phyloP scores from a whole-genome alignment of 2,329 filamentous ascomycete species.

The Colletotrichum sp. region DNA sequence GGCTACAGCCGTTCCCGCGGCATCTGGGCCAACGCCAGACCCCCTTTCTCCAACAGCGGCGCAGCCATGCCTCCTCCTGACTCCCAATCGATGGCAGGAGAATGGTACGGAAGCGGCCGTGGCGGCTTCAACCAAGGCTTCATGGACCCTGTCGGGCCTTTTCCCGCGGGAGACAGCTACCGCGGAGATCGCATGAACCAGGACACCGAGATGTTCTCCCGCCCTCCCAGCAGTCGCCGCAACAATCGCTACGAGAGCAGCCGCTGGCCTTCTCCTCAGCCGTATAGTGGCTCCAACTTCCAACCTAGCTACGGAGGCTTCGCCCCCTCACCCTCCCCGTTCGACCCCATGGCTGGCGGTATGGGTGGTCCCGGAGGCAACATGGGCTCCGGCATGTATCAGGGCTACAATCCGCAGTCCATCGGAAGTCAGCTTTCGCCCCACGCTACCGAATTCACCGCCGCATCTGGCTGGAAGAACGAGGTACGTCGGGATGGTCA shows the following conservation, averaged over 20 bases:
- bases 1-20: conserved; percentile 59
- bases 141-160: conserved; percentile 42
- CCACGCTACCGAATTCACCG: conserved; percentile 76
- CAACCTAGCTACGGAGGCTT: conserved; percentile 28
- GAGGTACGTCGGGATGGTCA: conserved; percentile 47
- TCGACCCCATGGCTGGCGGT: conserved; percentile 27
- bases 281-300: conserved; percentile 38
- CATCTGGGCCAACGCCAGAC: conserved; percentile 61
- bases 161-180: conserved; percentile 42
- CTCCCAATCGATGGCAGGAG: conserved; percentile 31
- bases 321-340: neutral
- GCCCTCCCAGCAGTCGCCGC: conserved; percentile 48
- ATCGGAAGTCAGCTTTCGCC: conserved; percentile 73
- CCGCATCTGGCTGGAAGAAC: conserved; percentile 58
- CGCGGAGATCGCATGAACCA: conserved; percentile 52
- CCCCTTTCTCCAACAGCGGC: conserved; percentile 32
- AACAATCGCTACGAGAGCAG: conserved; percentile 48
- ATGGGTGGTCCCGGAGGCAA: conserved; percentile 38
- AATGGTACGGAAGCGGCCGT: conserved; percentile 51
- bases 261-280: conserved; percentile 41
- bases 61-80: conserved; percentile 38
- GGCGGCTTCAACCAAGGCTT: conserved; percentile 43
- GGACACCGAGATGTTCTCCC: conserved; percentile 53
- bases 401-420: conserved; percentile 59
- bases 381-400: conserved; percentile 48